Evolutionary conservation across 2,329 filamentous ascomycete genomes (phyloP), one percentile per base, ranked within the genome.

Genomic region (Sclerotiophoma versabilis): DNA sequence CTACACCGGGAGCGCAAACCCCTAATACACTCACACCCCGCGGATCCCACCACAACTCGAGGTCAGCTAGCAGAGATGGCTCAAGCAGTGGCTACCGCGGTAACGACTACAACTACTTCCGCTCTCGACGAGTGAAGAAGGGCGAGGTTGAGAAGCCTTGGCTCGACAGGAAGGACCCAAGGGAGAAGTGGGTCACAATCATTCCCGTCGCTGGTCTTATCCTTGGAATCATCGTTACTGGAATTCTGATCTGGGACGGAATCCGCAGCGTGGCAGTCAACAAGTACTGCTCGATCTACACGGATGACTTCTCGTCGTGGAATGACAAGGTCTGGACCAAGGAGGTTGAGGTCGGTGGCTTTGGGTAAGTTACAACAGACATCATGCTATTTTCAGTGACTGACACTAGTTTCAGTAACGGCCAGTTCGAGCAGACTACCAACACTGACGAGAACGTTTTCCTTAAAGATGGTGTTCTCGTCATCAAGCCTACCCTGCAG

Each of bases 101-200:
- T 15, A 54, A 59, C 19, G 52, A 41, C 12, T 45, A 49, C 15
- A 55, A 49, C 12, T 68, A 88, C 76, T 93, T 93, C 70, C 87
- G 87, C 74, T 92, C 89, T 15, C 81, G 89, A 54, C 80, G 89
- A 57, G 83, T 93, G 27, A 84, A 82, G 70, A 91, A 91, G 71
- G 89, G 85, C 34, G 84, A 90, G 42, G 75, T 91, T 3, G 87
- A 92, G 71, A 88, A 90, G 76, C 89, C 91, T 11, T 95, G 91
- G 91, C 76, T 89, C 32, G 76, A 83, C n/a, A 87, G 87, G 70
- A 86, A 80, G 52, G 88, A 93, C 62, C 87, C 88, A 11, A 89
- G 87, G 72, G 89, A 93, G 80, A 95, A 92, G 78, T 95, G 91
- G 91, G 87, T 91, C 8, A 92, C 88, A 2, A 92, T 93, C 59